Conservation (phyloP, 169 alveolate species). For the Besnoitia besnoiti region DNA sequence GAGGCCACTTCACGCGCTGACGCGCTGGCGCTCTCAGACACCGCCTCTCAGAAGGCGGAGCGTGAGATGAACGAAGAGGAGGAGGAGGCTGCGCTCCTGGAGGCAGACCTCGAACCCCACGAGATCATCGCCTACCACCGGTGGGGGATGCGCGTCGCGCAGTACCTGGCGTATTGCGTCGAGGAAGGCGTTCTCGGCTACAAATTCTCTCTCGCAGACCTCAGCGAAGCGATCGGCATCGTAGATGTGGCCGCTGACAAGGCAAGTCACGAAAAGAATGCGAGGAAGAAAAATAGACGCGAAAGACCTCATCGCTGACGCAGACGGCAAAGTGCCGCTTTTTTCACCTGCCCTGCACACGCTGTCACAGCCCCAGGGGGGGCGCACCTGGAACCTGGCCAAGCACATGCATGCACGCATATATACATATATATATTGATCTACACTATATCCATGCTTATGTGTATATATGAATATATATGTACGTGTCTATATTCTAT, state of each 20-base stretch:
- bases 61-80: neutral
- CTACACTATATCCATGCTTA: neutral
- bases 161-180: slow-evolving; percentile 32
- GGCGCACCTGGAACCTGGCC: too few species aligned
- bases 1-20: neutral
- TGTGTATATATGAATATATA: neutral
- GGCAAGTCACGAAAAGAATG: neutral
- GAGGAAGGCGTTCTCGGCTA: slow-evolving; percentile 34
- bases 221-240: slow-evolving; percentile 45
- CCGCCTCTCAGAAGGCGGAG: neutral
- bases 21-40: neutral
- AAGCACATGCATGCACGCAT: neutral
- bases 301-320: too few species aligned
- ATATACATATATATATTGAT: neutral
- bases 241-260: slow-evolving; percentile 10
- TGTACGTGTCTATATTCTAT: neutral
- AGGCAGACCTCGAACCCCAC: neutral
- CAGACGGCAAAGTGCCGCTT: too few species aligned
- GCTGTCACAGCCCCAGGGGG: too few species aligned
- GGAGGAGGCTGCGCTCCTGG: neutral
- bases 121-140: slow-evolving; percentile 26
- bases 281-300: neutral
- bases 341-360: too few species aligned
- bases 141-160: slow-evolving; percentile 31
- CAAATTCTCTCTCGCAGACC: slow-evolving; percentile 7